Evolutionary conservation across 2,329 filamentous ascomycete species (phyloP), one percentile per base, ranked within the genome.

Genomic region (Aureobasidium sp.): DNA sequence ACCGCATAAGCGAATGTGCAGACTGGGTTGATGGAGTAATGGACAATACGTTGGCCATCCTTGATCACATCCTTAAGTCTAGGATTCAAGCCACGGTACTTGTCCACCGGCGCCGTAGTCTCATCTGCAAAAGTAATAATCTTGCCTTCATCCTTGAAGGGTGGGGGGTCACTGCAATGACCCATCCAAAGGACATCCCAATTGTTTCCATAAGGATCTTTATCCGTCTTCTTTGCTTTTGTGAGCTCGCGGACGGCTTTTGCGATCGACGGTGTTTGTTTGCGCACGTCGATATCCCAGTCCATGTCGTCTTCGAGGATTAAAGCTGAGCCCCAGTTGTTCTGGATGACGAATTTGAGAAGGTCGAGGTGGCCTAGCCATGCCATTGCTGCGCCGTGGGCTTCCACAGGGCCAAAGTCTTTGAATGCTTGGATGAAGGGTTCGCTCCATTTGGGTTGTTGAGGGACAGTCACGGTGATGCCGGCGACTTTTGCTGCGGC

Each of bases 141-240:
- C 2, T 63, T 61, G 11, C 49, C 49, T 14, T 61, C 44, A 9
- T 65, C 61, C 9, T 61, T 60, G 57, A 64, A 54, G 3, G 63
- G 59, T 8, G 67, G 66, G 4, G 62, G 62, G 16, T 72, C 71
- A 34, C 71, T 72, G 64, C 74, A 76, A 53, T 73, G 71, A 1
- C 74, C 74, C 16, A 76, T 64, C 73, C 73, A 75, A 2, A 76
- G 66, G 10, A 76, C 61, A 65, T 76, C 74, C 73, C 74, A 76
- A 7, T 65, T 54, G 1, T 45, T 62, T 1, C 73, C 73, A 57
- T 72, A 75, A 0, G 72, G 71, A 13, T 59, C 60, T 7, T 55
- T 54, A 21, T 65, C 60, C 30, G 10, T 16, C 8, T 66, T 69
- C 21, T 21, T 61, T 3, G 65, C 58, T 11, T 55, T 47, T 9